These are phyloP conservation scores for Candida tetrigidarum DNA, from an alignment of 1,139 yeast species.

Conservation along the genomic window DNA sequence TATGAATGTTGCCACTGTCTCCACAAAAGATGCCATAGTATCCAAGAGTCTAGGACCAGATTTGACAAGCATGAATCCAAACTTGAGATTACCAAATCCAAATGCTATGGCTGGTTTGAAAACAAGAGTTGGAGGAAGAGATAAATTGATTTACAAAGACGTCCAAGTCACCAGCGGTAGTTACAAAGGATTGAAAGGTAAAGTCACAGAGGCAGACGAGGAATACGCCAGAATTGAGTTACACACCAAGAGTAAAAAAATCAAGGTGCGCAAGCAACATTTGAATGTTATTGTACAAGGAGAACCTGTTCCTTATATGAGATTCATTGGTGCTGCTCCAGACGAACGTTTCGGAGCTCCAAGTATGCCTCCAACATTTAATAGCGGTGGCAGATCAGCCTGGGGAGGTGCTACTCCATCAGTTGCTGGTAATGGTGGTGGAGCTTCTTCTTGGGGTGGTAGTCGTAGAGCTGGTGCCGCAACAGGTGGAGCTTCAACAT, in stretches of 20 bases:
- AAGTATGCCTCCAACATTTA: conserved; percentile 47
- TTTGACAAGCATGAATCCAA: conserved; percentile 85
- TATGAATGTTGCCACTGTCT: conserved; percentile 77
- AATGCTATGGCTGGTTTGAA: conserved; percentile 59
- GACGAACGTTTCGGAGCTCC: conserved; percentile 23
- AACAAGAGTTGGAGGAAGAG: conserved; percentile 71
- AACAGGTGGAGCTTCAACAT: conserved; percentile 13
- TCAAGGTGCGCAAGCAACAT: conserved; percentile 80
- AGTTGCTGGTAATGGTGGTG: conserved; percentile 36
- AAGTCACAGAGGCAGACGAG: conserved; percentile 92
- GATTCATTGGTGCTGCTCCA: conserved; percentile 62
- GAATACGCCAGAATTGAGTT: conserved; percentile 89
- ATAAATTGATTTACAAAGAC: conserved; percentile 77
- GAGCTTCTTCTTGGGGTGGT: conserved; percentile 28
- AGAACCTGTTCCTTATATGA: conserved; percentile 77
- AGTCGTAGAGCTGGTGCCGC: conserved; percentile 26
- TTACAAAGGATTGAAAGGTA: conserved; percentile 93
- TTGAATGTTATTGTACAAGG: conserved; percentile 71
- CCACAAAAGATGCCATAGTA: conserved; percentile 76
- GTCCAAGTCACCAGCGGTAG: conserved; percentile 90
- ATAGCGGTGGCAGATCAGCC: conserved; percentile 38
- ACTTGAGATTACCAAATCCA: conserved; percentile 48
- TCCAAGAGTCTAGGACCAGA: conserved; percentile 65
- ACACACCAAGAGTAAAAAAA: conserved; percentile 88
- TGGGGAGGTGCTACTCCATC: conserved; percentile 43